Percentiles rank a stretch among this genome's conserved stretches.
These are phyloP conservation scores for Clonostachys solani DNA, from an alignment of 2,329 filamentous ascomycete species.

Conservation along the genomic window DNA sequence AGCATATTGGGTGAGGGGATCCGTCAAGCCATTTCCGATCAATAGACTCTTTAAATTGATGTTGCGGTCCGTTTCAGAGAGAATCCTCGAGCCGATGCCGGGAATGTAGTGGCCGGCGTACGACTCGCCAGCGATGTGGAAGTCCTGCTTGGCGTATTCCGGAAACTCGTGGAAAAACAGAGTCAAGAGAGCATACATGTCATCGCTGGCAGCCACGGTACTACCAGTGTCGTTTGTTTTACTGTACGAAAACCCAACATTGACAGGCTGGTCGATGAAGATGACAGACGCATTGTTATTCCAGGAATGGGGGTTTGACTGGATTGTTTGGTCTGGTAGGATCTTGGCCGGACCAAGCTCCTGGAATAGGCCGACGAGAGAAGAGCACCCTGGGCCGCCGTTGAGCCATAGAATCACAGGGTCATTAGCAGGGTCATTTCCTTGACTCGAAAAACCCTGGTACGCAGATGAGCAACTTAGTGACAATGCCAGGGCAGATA, in stretches of 20 bases:
- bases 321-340: conserved; percentile 66
- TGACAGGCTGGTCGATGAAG: conserved; percentile 98
- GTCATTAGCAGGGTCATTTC: conserved; percentile 89
- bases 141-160: conserved; percentile 88
- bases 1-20: conserved; percentile 87
- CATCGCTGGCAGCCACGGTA: conserved; percentile 70
- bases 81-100: conserved; percentile 72
- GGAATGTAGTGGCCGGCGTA: conserved; percentile 96
- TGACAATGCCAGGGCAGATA: too few species aligned
- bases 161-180: conserved; percentile 99
- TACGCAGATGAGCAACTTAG: neutral
- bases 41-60: conserved; percentile 95
- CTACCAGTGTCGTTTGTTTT: conserved; percentile 71
- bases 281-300: conserved; percentile 97
- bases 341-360: conserved; percentile 71
- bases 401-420: conserved; percentile 94
- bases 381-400: conserved; percentile 94
- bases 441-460: neutral
- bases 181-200: conserved; percentile 92
- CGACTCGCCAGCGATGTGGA: conserved; percentile 96
- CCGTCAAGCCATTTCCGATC: conserved; percentile 95
- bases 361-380: conserved; percentile 93
- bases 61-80: conserved; percentile 87
- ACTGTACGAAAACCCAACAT: conserved; percentile 96
- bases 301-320: conserved; percentile 89